Percentiles rank a stretch among this genome's conserved stretches.
Conservation (phyloP, 208 protist genomes). For the Herpetomonas samuelpessoai region DNA sequence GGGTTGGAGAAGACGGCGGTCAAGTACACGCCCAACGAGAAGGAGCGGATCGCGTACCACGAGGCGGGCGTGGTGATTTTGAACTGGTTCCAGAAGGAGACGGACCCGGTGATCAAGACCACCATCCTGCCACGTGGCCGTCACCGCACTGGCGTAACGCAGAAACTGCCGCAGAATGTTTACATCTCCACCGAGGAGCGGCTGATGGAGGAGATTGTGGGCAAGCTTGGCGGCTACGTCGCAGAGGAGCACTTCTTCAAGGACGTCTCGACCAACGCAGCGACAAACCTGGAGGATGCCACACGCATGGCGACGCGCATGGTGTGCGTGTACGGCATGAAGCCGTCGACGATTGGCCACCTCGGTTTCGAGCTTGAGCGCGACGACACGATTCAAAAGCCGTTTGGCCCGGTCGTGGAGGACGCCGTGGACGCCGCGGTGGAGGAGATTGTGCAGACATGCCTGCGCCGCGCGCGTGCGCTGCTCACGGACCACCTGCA, state of each 20-base stretch:
- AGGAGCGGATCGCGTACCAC: constrained; percentile 91
- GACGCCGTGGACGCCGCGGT: constrained; percentile 92
- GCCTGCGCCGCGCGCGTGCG: constrained; percentile 60
- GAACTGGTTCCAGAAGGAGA: constrained; percentile 90
- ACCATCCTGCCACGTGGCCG: constrained; percentile 78
- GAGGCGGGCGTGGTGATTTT: constrained; percentile 92
- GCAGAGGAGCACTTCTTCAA: constrained; percentile 95
- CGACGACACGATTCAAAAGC: constrained; percentile 83
- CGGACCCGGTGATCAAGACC: constrained; percentile 93
- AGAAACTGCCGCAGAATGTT: constrained; percentile 74
- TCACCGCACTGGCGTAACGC: constrained; percentile 72
- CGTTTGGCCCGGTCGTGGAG: constrained; percentile 94
- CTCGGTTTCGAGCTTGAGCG: constrained; percentile 75
- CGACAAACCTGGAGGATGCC: constrained; percentile 86
- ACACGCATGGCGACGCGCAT: constrained; percentile 80
- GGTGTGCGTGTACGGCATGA: constrained; percentile 91
- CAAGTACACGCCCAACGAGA: constrained; percentile 60
- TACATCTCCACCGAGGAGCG: constrained; percentile 82
- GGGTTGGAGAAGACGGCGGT: constrained; percentile 95
- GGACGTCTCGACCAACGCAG: constrained; percentile 85
- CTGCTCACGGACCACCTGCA: constrained; percentile 59
- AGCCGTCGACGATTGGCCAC: constrained; percentile 73
- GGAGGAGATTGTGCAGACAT: constrained; percentile 62
- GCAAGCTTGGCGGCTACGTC: constrained; percentile 90
- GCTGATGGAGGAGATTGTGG: constrained; percentile 59